phyloP scores from a whole-genome alignment of 208 protist genomes.

The Trypanosoma brucei region DNA sequence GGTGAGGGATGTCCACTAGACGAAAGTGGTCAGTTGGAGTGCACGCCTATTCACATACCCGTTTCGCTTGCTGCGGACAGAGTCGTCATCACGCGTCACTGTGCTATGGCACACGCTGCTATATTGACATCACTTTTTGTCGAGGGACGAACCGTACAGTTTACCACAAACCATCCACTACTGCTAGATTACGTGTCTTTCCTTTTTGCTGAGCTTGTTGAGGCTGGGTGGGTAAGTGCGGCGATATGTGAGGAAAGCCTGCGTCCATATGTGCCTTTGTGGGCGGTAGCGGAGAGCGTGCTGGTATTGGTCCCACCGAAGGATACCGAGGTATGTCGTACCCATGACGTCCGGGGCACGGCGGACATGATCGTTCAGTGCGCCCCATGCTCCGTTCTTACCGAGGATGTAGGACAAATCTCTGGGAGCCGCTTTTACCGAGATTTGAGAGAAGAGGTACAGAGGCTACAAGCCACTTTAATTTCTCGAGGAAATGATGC shows the following conservation, averaged over 20 bases:
- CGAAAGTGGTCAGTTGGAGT: constrained; percentile 28
- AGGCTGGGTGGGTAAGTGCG: constrained; percentile 30
- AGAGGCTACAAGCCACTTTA: constrained; percentile 8
- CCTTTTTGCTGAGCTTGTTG: constrained; percentile 48
- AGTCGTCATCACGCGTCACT: constrained; percentile 26
- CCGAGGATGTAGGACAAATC: constrained; percentile 17
- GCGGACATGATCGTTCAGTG: constrained; percentile 36
- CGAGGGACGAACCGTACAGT: constrained; percentile 55
- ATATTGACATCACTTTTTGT: constrained; percentile 65
- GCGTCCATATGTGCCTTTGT: constrained; percentile 44
- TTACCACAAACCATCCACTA: constrained; percentile 38
- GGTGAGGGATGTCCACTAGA: constrained; percentile 69
- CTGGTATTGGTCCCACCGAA: constrained; percentile 53
- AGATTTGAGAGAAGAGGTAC: constrained; percentile 10
- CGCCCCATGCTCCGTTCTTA: constrained; percentile 52
- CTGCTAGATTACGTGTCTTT: constrained; percentile 54
- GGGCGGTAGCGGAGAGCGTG: constrained; percentile 28
- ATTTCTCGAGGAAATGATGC: background rate
- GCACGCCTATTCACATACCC: constrained; percentile 49
- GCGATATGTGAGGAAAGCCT: constrained; percentile 4
- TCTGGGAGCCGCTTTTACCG: background rate
- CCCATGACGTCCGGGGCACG: constrained; percentile 10
- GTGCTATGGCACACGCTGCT: constrained; percentile 64
- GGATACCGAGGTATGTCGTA: background rate
- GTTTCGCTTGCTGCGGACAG: constrained; percentile 5